Conservation (phyloP, 805 yeast genomes). For the Yarrowia sp. region DNA sequence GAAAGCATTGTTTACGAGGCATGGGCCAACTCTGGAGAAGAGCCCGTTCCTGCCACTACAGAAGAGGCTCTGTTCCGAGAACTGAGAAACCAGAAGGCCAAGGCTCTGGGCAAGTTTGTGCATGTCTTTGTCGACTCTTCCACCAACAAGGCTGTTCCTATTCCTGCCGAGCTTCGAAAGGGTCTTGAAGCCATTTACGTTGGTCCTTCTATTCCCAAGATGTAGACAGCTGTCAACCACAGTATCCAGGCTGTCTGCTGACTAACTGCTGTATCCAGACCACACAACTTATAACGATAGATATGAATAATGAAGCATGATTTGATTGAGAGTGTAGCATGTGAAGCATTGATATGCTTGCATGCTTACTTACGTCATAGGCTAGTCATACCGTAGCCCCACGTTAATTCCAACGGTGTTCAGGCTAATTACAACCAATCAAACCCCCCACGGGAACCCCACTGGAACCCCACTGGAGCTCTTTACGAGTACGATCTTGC, state of each 20-base stretch:
- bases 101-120: constrained; percentile 34
- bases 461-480: no score
- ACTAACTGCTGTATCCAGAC: no score
- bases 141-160: constrained; percentile 31
- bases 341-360: not conserved
- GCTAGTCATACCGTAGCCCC: no score
- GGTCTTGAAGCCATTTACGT: constrained; percentile 22
- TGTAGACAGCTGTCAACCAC: not conserved
- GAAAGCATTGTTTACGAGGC: constrained; percentile 20
- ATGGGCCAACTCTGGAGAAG: constrained; percentile 27
- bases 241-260: no score
- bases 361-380: no score
- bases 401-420: no score
- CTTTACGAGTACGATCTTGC: no score
- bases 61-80: constrained; percentile 26
- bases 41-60: constrained; percentile 14
- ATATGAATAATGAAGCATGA: not conserved
- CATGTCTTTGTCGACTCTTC: constrained; percentile 35
- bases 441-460: no score
- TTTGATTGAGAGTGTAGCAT: not conserved
- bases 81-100: constrained; percentile 28
- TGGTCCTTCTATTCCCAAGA: constrained; percentile 5
- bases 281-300: not conserved
- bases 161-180: constrained; percentile 27
- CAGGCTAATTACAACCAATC: no score